Conservation (phyloP, 2,329 filamentous ascomycete species). For the Exutisphaerella laricina region DNA sequence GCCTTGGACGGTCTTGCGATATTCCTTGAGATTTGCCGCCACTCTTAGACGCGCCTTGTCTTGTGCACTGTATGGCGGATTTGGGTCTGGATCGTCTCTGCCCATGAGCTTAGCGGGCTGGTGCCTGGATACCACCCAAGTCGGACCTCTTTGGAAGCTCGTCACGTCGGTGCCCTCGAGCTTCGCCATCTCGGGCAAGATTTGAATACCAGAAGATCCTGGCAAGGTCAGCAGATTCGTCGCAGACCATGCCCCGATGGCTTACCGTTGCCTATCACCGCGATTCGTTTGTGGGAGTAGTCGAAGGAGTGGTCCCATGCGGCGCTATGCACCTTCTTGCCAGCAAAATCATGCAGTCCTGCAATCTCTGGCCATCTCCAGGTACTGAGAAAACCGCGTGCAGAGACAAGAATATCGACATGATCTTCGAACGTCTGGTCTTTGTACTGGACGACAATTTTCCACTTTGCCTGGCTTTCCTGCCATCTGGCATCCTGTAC, state of each 20-base stretch:
- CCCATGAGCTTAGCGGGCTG: slow-evolving; percentile 17
- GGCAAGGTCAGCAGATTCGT: not conserved
- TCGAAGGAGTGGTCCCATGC: slow-evolving; percentile 31
- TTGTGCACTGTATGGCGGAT: not conserved
- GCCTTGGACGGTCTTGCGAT: slow-evolving; percentile 10
- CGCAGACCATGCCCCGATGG: not conserved
- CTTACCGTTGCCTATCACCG: slow-evolving; percentile 29
- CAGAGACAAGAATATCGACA: slow-evolving; percentile 36
- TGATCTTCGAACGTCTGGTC: slow-evolving; percentile 27
- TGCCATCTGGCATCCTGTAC: slow-evolving; percentile 39
- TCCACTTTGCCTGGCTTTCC: slow-evolving; percentile 35
- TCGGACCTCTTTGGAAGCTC: slow-evolving; percentile 36
- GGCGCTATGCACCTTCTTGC: slow-evolving; percentile 34
- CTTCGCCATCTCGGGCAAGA: slow-evolving; percentile 35
- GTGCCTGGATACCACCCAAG: slow-evolving; percentile 34
- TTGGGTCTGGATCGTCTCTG: not conserved
- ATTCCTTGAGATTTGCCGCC: too few relatives aligned
- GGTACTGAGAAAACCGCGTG: slow-evolving; percentile 21
- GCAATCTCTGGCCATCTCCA: slow-evolving; percentile 35
- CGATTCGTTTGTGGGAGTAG: slow-evolving; percentile 29
- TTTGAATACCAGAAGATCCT: slow-evolving; percentile 37
- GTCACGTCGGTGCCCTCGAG: slow-evolving; percentile 28
- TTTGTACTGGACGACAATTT: slow-evolving; percentile 31
- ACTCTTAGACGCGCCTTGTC: not conserved
- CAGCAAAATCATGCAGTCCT: slow-evolving; percentile 34